phyloP scores from a whole-genome alignment of 1,284 basidiomycete species.

The Thecaphora thlaspeos region DNA sequence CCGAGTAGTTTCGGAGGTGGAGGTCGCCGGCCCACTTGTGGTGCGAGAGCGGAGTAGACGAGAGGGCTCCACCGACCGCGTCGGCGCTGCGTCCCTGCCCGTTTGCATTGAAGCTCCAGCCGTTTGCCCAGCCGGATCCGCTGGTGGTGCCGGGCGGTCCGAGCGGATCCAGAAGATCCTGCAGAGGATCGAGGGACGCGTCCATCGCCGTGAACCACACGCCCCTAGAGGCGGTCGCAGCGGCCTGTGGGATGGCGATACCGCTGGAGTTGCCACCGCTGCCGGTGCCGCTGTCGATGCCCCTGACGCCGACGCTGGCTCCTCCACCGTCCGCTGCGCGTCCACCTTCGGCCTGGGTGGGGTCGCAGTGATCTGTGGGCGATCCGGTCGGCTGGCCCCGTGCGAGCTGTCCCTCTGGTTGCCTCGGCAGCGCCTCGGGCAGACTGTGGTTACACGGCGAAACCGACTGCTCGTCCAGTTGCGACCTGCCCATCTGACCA shows the following conservation, averaged over 20 bases:
- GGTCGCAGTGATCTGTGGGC: no score
- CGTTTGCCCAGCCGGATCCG: slow-evolving; percentile 12
- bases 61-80: slow-evolving; percentile 17
- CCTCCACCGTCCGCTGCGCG: no score
- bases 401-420: no score
- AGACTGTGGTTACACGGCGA: no score
- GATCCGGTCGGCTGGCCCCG: no score
- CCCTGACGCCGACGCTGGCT: no score
- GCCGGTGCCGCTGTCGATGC: no score
- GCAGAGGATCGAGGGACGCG: slow-evolving; percentile 10
- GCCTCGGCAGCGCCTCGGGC: no score
- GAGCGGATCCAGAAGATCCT: slow-evolving; percentile 22
- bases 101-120: slow-evolving; percentile 31
- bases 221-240: not conserved
- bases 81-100: slow-evolving; percentile 15
- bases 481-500: not conserved
- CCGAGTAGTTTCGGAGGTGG: slow-evolving; percentile 4
- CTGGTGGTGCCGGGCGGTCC: slow-evolving; percentile 6
- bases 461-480: no score
- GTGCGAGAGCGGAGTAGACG: slow-evolving; percentile 33
- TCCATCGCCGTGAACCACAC: slow-evolving; percentile 8
- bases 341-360: no score
- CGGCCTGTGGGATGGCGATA: slow-evolving; percentile 6
- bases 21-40: slow-evolving; percentile 41
- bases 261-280: no score